These are phyloP conservation scores for Paecilomyces sp. DNA, from an alignment of 2,329 filamentous ascomycete genomes.

Conservation along the genomic window DNA sequence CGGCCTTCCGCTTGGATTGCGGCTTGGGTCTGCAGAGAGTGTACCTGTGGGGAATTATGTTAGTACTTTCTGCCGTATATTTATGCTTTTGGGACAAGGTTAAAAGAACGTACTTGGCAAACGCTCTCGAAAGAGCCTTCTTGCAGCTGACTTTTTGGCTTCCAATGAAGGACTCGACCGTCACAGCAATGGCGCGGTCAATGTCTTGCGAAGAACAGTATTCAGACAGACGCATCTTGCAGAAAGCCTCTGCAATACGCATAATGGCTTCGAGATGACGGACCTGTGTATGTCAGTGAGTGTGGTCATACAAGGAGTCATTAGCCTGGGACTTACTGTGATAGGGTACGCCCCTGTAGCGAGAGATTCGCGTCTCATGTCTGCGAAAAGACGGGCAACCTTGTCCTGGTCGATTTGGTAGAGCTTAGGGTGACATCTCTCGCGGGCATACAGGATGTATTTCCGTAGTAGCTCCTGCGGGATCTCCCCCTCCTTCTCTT, in stretches of 20 bases:
- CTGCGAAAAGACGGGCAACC: slow-evolving; percentile 84
- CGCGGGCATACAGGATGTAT: slow-evolving; percentile 91
- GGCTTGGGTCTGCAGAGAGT: slow-evolving; percentile 33
- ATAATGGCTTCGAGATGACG: slow-evolving; percentile 98
- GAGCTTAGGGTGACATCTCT: slow-evolving; percentile 82
- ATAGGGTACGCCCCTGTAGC: slow-evolving; percentile 97
- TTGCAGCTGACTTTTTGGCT: slow-evolving; percentile 97
- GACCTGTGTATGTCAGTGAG: slow-evolving; percentile 51
- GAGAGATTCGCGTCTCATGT: slow-evolving; percentile 88
- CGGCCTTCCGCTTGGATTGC: slow-evolving; percentile 31
- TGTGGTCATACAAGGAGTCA: slow-evolving; percentile 3
- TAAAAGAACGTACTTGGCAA: slow-evolving; percentile 82
- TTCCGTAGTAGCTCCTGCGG: slow-evolving; percentile 87
- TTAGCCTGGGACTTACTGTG: slow-evolving; percentile 60
- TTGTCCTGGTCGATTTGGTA: slow-evolving; percentile 99
- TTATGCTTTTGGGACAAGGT: background rate
- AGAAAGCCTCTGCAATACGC: slow-evolving; percentile 88
- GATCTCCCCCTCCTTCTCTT: slow-evolving; percentile 62
- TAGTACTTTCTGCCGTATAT: background rate
- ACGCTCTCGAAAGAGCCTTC: slow-evolving; percentile 86
- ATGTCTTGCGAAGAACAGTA: slow-evolving; percentile 88
- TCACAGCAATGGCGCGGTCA: slow-evolving; percentile 93
- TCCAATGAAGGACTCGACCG: slow-evolving; percentile 90
- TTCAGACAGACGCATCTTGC: slow-evolving; percentile 95
- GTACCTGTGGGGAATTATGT: slow-evolving; percentile 18